Evolutionary conservation across 768 basidiomycete genomes (phyloP), one percentile per base, ranked within the genome.

Genomic region (Leccinum incarnatum): DNA sequence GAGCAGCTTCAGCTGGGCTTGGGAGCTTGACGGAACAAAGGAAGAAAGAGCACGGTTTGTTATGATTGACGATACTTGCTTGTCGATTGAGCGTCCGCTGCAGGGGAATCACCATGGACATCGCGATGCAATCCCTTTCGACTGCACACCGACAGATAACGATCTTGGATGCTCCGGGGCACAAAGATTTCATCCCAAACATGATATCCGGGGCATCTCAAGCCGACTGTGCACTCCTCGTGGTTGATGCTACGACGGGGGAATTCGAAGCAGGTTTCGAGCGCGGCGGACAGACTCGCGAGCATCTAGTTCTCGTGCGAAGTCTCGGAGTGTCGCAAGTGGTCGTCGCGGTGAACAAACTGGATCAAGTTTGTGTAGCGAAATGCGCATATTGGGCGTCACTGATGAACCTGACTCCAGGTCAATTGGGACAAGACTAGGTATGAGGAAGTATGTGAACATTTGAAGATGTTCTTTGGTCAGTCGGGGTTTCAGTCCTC

Each of bases 201-300:
- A 98, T 98, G 96, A 99, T 99, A 54, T 98, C 95, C 0, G 97
- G 97, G 1, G 96, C 97, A 7, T 87, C 95, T 2, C 97, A 98
- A 73, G 97, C 96, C 0, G 97, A 98, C 65, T 93, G 93, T 50
- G 94, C 97, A 0, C 74, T 98, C 8, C 84, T 98, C 21, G 95
- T 98, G 4, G 87, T 99, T 27, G 97, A 97, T 71, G 87, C 95
- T 2, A 80, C 88, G 5, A 85, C 80, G 1, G 96, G 96, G 19
- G 95, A 95, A 69, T 99, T 99, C 64, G 97, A 99, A 73, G 88
- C 93, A 23, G 96, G 96, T 3, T 99, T 98, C 67, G 89, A 92
- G 36, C 81, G 89, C 17, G 94, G 94, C 46, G 96, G 96, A 1
- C 96, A 99, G 76, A 99, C 95, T 32, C 81, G 95, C 56, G 96